Evolutionary conservation across 2,329 filamentous ascomycete genomes (phyloP).

Genomic region (Fusarium aywerte): DNA sequence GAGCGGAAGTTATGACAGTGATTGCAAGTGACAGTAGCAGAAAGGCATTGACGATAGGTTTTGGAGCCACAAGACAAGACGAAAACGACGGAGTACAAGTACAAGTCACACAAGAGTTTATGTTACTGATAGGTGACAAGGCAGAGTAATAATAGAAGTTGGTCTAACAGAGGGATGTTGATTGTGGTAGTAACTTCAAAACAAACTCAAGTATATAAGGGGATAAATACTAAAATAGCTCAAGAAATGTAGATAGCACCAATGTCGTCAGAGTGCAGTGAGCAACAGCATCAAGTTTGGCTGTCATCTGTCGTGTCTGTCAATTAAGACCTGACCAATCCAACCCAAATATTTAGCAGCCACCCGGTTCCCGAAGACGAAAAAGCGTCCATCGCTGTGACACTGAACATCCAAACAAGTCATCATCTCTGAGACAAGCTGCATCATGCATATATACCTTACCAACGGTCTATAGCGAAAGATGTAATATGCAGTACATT

Average conservation of each 20-base stretch:
- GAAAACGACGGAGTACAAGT: slow-evolving; percentile 5
- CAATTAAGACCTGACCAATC: slow-evolving; percentile 36
- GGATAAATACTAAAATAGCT: slow-evolving; percentile 19
- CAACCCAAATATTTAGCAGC: slow-evolving; percentile 9
- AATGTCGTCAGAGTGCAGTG: slow-evolving; percentile 37
- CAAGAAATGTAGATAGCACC: slow-evolving; percentile 4
- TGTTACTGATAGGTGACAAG: slow-evolving; percentile 6
- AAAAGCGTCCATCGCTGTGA: slow-evolving; percentile 23
- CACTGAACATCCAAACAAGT: slow-evolving; percentile 26
- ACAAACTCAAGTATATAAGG: slow-evolving; percentile 1
- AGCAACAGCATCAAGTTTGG: slow-evolving; percentile 25
- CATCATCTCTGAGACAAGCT: slow-evolving; percentile 25
- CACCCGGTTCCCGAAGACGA: slow-evolving; percentile 32
- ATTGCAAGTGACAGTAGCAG: slow-evolving; percentile 22
- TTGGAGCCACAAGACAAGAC: slow-evolving; percentile 1
- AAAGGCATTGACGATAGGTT: neutral
- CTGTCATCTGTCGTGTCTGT: slow-evolving; percentile 18
- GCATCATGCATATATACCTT: slow-evolving; percentile 16
- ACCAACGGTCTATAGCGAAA: slow-evolving; percentile 38
- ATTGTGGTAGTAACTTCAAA: slow-evolving; percentile 12
- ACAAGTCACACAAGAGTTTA: neutral
- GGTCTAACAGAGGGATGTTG: slow-evolving; percentile 5
- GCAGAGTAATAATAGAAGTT: neutral
- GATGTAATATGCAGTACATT: slow-evolving; percentile 41
- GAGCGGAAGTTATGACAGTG: slow-evolving; percentile 22